Percentiles rank a stretch among this genome's conserved stretches.
Conservation (phyloP, 331 rosid genomes). For the Prunus yedoensis region DNA sequence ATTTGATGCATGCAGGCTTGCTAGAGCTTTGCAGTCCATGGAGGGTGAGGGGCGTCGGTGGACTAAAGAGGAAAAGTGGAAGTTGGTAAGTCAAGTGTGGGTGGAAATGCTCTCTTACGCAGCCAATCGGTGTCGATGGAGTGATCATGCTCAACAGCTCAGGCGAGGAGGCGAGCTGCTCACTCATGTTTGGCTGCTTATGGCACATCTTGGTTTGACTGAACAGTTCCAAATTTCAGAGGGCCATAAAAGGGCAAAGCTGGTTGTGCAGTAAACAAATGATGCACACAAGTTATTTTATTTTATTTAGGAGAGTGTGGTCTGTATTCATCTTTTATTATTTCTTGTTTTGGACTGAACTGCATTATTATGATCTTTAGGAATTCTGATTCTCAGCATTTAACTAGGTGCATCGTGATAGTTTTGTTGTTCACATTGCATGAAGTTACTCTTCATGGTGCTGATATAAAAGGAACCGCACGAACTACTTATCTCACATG, state of each 20-base stretch:
- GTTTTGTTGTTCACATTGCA: no score
- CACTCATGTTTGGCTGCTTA: constrained; percentile 54
- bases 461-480: neutral
- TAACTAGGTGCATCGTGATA: no score
- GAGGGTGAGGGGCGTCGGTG: neutral
- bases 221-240: constrained; percentile 32
- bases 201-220: constrained; percentile 58
- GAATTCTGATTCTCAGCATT: no score
- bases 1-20: constrained; percentile 41
- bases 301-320: no score
- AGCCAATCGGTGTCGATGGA: constrained; percentile 29
- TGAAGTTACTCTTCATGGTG: no score
- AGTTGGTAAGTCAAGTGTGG: constrained; percentile 36
- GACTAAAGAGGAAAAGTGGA: constrained; percentile 19
- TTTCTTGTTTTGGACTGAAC: no score
- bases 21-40: constrained; percentile 5
- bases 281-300: no score
- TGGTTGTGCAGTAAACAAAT: constrained; percentile 12
- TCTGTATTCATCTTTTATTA: no score
- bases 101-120: constrained; percentile 39
- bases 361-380: no score
- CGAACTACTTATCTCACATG: neutral
- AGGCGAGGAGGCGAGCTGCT: constrained; percentile 49
- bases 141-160: constrained; percentile 41
- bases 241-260: constrained; percentile 39